Conservation (phyloP, 2,329 filamentous ascomycete species). For the Talaromyces sp. region DNA sequence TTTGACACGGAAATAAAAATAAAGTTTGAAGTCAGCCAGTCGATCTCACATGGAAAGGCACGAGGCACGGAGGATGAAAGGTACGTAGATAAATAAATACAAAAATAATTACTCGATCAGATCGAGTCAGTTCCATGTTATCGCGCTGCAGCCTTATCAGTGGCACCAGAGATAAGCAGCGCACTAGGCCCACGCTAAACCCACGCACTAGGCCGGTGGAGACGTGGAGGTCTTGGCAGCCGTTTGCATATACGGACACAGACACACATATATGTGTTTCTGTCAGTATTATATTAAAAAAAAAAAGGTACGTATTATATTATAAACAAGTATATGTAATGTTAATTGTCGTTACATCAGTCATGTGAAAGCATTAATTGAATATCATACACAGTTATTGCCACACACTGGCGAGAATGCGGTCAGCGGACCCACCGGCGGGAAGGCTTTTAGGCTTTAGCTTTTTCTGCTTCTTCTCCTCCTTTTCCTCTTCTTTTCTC, state of each 20-base stretch:
- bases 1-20: background rate
- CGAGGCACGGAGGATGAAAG: background rate
- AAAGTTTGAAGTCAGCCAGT: background rate
- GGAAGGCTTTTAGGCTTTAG: background rate
- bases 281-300: too few species aligned
- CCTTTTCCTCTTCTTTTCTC: background rate
- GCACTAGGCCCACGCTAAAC: background rate
- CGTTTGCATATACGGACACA: background rate
- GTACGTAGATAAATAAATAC: background rate
- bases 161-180: background rate
- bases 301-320: too few species aligned
- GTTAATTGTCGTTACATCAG: too few species aligned
- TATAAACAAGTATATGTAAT: too few species aligned
- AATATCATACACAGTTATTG: background rate
- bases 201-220: background rate
- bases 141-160: background rate
- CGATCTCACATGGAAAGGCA: background rate
- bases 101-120: slow-evolving; percentile 13
- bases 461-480: background rate
- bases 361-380: too few species aligned
- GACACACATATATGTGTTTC: too few species aligned
- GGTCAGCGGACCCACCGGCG: background rate
- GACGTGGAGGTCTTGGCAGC: background rate
- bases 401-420: background rate
- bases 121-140: slow-evolving; percentile 13